Conservation (phyloP, 306 rosid species). For the Heteromeles arbutifolia region DNA sequence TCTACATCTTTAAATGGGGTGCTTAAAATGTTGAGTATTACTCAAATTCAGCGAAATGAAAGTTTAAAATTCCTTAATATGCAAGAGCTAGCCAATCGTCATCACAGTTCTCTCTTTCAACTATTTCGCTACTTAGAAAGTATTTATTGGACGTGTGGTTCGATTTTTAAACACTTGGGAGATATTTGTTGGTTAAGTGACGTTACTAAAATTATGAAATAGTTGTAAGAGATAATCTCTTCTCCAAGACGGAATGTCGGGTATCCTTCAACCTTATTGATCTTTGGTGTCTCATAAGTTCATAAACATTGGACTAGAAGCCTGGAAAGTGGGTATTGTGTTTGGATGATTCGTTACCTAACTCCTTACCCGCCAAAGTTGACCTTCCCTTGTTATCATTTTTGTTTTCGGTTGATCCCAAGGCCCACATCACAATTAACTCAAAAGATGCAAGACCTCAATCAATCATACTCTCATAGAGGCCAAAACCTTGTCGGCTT, state of each 20-base stretch:
- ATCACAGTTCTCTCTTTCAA: background rate
- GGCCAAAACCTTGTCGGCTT: background rate
- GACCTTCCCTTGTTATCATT: background rate
- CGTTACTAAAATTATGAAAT: too few relatives aligned
- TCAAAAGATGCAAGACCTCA: too few relatives aligned
- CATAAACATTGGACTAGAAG: too few relatives aligned
- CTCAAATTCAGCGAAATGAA: background rate
- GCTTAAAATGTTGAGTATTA: too few relatives aligned
- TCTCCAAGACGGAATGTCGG: background rate
- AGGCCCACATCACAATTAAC: too few relatives aligned
- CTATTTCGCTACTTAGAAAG: rapidly evolving
- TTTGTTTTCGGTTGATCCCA: background rate
- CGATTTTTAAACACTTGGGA: too few relatives aligned
- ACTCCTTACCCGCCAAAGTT: background rate
- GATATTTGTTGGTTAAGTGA: too few relatives aligned
- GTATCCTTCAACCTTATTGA: background rate
- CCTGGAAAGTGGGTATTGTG: background rate
- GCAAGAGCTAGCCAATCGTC: background rate
- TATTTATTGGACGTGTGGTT: too few relatives aligned
- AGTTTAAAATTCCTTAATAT: too few relatives aligned
- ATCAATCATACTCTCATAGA: background rate
- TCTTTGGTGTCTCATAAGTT: background rate
- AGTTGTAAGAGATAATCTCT: background rate
- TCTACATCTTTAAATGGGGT: too few relatives aligned
- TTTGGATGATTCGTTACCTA: background rate